These are phyloP conservation scores for Auricularia sp. DNA, from an alignment of 768 basidiomycete species.

Conservation along the genomic window DNA sequence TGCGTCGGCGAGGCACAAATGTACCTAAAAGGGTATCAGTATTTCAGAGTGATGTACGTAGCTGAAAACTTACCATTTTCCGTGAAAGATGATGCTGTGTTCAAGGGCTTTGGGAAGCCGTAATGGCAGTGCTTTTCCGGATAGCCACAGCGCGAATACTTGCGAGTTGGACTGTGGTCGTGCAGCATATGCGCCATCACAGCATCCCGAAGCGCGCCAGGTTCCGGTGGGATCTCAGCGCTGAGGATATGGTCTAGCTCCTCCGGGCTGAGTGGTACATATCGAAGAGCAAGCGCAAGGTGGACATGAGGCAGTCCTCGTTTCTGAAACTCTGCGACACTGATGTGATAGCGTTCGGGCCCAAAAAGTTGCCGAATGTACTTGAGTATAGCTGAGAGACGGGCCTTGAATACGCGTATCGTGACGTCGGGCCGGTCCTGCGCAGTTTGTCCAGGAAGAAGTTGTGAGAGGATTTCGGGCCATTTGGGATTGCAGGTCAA, in stretches of 20 bases:
- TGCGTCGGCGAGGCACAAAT: background rate
- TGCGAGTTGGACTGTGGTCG: background rate
- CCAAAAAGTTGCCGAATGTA: slow-evolving; percentile 1
- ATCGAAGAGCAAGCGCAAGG: background rate
- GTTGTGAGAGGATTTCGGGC: slow-evolving; percentile 7
- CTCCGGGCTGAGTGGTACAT: background rate
- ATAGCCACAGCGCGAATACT: background rate
- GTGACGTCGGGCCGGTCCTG: background rate
- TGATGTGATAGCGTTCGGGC: slow-evolving; percentile 3
- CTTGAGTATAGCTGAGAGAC: background rate
- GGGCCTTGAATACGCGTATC: background rate
- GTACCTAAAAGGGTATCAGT: no score
- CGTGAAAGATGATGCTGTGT: no score
- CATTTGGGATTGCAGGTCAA: slow-evolving; percentile 11
- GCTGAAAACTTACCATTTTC: no score
- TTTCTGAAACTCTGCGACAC: slow-evolving; percentile 12
- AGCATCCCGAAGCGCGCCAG: background rate
- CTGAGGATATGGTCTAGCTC: background rate
- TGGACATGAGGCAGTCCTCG: slow-evolving; percentile 12
- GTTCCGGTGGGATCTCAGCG: background rate
- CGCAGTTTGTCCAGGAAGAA: slow-evolving; percentile 8
- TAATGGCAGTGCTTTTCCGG: background rate
- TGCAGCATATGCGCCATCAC: background rate
- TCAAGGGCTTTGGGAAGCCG: no score
- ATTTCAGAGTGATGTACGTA: no score